Evolutionary conservation across 768 basidiomycete species (phyloP).

Genomic region (Flagelloscypha sp.): DNA sequence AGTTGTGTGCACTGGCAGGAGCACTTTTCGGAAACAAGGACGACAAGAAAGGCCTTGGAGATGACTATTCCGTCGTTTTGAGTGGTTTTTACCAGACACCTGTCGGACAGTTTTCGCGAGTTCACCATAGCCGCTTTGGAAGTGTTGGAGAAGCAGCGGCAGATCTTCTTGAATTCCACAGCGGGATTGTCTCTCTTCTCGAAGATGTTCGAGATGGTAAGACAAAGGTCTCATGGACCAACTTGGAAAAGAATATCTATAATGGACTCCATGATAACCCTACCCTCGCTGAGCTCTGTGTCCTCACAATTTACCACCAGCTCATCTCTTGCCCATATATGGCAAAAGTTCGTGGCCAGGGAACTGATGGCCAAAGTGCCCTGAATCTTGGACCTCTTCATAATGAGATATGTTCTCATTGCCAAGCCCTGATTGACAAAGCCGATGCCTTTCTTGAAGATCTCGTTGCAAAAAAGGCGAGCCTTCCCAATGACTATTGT

Average conservation of each 20-base stretch:
- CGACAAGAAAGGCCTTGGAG: constrained; percentile 27
- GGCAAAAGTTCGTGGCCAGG: constrained; percentile 12
- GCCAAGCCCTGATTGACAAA: constrained; percentile 14
- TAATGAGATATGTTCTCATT: constrained; percentile 9
- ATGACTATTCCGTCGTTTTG: constrained; percentile 7
- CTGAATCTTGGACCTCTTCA: constrained; percentile 21
- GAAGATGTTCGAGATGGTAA: constrained; percentile 14
- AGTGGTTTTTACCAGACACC: background rate
- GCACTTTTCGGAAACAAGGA: constrained; percentile 24
- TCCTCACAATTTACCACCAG: constrained; percentile 18
- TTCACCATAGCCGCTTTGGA: constrained; percentile 11
- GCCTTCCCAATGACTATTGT: background rate
- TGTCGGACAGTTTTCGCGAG: constrained; percentile 4
- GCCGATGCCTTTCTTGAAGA: constrained; percentile 11
- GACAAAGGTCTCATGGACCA: constrained; percentile 1
- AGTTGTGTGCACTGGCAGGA: constrained; percentile 15
- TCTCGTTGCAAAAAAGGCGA: constrained; percentile 2
- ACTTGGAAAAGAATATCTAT: constrained; percentile 21
- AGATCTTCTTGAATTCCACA: constrained; percentile 17
- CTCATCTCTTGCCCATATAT: constrained; percentile 22
- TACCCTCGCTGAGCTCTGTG: constrained; percentile 22
- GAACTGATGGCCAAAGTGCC: constrained; percentile 11
- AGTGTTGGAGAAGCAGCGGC: constrained; percentile 9
- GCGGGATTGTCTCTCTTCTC: no score
- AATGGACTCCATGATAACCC: constrained; percentile 16